Base-by-base conservation (phyloP, 768 basidiomycete genomes). In the Termitomyces sp. region DNA sequence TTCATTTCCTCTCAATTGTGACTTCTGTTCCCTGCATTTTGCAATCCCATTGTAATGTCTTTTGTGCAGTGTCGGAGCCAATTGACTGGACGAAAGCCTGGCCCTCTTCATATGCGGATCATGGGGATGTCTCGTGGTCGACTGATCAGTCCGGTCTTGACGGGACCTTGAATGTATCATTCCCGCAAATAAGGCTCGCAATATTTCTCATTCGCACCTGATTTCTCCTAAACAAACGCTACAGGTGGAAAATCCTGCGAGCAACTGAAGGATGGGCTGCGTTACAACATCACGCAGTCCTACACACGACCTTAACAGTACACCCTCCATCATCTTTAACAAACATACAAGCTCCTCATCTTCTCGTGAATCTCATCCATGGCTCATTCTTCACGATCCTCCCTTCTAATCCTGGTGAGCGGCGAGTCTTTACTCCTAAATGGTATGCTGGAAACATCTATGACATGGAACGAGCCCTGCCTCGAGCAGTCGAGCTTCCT, bases 391-490 rank as follows among this genome's bases (percentile, higher is more conserved):
- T 92, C 64, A 73, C 89, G 7, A 65, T 96, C 42, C 60, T 87
- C 12, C 85, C 88, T 11, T 62, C 64, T 11, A 51, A 68, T 32
- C 49, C 62, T 12, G 46, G 46, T 3, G 50, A 64, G 26, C 56
- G 61, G 17, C 48, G 48, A 14, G 45, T 54, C 41, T 62, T 63
- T 38, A 63, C 69, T 3, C 74, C 74, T 9, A 70, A 79, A 64
- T 96, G 93, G 93, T 79, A 87, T 66, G 70, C 81, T n/a, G 93
- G 91, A 34, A 91, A 96, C 65, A 84, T 96, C n/a, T 96, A 96
- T 65, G 73, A 74, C 22, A 74, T 88, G 69, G 78, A 82, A 55
- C 71, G 72, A 28, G 69, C 81, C 19, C 74, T 80, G 11, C 73
- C 75, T 15, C 80, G 78, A 54, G 55, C 70, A 34, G 75, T 85